Percentiles rank a stretch among this genome's conserved stretches.
These are phyloP conservation scores for Metarhizium guizhouense DNA, from an alignment of 2,329 filamentous ascomycete species.

Conservation along the genomic window DNA sequence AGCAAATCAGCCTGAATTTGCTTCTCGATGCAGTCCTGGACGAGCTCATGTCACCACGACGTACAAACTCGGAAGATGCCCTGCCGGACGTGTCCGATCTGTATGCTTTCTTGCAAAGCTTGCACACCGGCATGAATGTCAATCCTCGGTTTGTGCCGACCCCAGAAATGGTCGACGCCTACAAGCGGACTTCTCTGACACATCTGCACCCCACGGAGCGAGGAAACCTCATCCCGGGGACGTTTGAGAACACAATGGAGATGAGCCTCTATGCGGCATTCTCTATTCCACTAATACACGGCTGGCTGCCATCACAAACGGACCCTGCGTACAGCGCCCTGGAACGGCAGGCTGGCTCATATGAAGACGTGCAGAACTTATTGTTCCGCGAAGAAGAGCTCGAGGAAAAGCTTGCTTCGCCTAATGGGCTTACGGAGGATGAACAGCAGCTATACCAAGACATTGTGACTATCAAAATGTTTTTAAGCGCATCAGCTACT, in stretches of 20 bases:
- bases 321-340: constrained; percentile 64
- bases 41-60: constrained; percentile 73
- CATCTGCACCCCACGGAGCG: constrained; percentile 42
- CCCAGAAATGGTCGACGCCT: constrained; percentile 33
- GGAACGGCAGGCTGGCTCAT: constrained; percentile 66
- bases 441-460: constrained; percentile 80
- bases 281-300: constrained; percentile 79
- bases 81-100: constrained; percentile 83
- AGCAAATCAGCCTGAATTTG: constrained; percentile 79
- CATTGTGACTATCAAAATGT: constrained; percentile 74
- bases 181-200: constrained; percentile 42
- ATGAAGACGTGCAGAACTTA: constrained; percentile 85
- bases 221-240: constrained; percentile 50
- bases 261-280: constrained; percentile 91
- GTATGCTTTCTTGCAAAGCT: constrained; percentile 75
- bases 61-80: constrained; percentile 51
- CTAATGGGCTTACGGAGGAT: constrained; percentile 50
- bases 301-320: constrained; percentile 69
- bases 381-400: constrained; percentile 85
- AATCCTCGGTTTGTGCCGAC: constrained; percentile 78
- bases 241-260: constrained; percentile 79
- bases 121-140: constrained; percentile 97
- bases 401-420: constrained; percentile 58
- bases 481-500: constrained; percentile 70
- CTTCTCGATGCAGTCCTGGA: constrained; percentile 87